Evolutionary conservation across 352 stramenopile genomes (phyloP).

Genomic region (Globisporangium lucens): DNA sequence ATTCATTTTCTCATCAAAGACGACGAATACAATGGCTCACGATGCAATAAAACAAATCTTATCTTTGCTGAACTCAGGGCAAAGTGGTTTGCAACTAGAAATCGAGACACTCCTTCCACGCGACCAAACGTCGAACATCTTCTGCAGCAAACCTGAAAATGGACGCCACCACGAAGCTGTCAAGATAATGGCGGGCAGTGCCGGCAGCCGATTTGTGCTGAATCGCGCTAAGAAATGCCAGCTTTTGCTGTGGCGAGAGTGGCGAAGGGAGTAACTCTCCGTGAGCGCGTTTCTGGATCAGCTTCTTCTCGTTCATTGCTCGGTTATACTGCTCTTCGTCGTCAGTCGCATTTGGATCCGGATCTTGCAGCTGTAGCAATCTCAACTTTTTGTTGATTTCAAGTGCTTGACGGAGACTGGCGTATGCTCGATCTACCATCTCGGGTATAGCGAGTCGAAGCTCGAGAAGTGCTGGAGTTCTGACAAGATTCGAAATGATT

Average conservation of each 20-base stretch:
- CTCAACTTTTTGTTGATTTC: not conserved
- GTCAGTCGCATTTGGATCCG: not conserved
- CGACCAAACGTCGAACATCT: not conserved
- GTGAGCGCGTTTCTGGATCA: no score
- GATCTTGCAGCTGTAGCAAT: not conserved
- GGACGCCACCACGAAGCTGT: not conserved
- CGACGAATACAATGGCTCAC: no score
- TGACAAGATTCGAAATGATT: no score
- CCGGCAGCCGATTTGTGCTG: not conserved
- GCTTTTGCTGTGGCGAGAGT: not conserved
- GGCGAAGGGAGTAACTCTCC: not conserved
- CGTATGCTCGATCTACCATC: not conserved
- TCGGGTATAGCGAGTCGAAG: not conserved
- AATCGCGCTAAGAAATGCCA: not conserved
- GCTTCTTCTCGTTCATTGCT: no score
- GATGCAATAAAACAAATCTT: no score
- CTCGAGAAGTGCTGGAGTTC: not conserved
- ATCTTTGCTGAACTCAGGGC: no score
- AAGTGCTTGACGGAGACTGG: not conserved
- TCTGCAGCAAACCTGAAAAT: slow-evolving; percentile 3
- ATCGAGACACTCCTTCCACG: no score
- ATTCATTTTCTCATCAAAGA: no score
- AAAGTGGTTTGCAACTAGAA: no score
- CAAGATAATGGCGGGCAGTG: not conserved
- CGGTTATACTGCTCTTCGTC: not conserved